phyloP scores from a whole-genome alignment of 768 basidiomycete species.

The Suillus variegatus region DNA sequence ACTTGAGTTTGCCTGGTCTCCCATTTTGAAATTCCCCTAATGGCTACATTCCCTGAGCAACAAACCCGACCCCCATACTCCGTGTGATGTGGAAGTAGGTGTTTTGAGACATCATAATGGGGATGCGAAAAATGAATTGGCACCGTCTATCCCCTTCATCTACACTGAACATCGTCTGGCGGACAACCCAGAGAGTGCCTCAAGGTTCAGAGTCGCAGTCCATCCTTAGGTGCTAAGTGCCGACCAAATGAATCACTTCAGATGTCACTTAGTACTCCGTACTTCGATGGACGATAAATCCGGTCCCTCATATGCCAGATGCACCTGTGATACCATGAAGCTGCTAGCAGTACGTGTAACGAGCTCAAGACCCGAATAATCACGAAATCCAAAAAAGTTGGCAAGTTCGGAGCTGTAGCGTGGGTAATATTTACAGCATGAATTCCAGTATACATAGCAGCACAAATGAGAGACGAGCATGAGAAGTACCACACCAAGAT shows the following conservation, averaged over 20 bases:
- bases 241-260: background rate
- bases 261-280: background rate
- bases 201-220: background rate
- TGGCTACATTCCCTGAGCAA: background rate
- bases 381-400: background rate
- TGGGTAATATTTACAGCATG: background rate
- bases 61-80: background rate
- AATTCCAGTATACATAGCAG: background rate
- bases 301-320: background rate
- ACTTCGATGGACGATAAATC: background rate
- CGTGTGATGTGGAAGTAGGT: background rate
- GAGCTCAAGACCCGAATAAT: background rate
- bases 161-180: background rate
- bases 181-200: background rate
- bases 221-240: background rate
- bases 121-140: background rate
- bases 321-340: background rate
- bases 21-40: slow-evolving; percentile 19
- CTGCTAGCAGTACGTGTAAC: background rate
- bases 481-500: background rate
- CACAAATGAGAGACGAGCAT: background rate
- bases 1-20: background rate
- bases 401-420: background rate
- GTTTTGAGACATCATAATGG: background rate
- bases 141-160: background rate